Evolutionary conservation across 2,329 filamentous ascomycete species (phyloP), one percentile per base, ranked within the genome.

Genomic region (Aspergillus floridensis): DNA sequence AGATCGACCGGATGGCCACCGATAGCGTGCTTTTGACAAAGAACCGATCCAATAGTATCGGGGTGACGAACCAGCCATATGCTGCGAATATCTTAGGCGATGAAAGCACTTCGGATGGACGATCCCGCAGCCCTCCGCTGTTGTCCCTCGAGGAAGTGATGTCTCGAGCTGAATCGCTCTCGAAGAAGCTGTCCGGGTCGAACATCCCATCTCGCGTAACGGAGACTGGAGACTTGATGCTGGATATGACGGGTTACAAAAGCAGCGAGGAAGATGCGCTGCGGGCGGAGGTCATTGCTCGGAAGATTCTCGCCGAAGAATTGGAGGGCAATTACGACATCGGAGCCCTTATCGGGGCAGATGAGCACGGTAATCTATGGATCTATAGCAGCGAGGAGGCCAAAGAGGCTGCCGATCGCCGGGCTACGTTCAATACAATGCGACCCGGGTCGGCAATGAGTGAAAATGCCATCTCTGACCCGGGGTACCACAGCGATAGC

Each of bases 341-440:
- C 68, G 95, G 95, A 5, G 89, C 93, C 2, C 82, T 99, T 31
- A 96, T 99, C 68, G 95, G 93, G 12, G 93, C 95, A 49, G 95
- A 99, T 71, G 92, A 96, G 70, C 87, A 95, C 60, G 95, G 95
- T 6, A 99, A 99, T 69, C 82, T 99, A n/a, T 98, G 95, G 93
- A 98, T 99, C 66, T 99, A 99, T 79, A 95, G 92, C 77, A 98
- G 93, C 68, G 93, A 98, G 74, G 93, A 96, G 71, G 92, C 95
- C 24, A 98, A 97, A 72, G 89, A 95, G 68, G 89, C 90, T 6
- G 93, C 93, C 32, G 88, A 88, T 79, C 88, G 89, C 41, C 81
- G 82, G 67, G 80, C 82, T 2, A 77, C 79, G 1, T 72, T 87
- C 60, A 79, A 79, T 26, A 77, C 80, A 4, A 76, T 88, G 63